Percentiles rank a stretch among this genome's conserved stretches.
phyloP scores from a whole-genome alignment of 2,329 filamentous ascomycete genomes.

The Pleochaeta shiraiana region DNA sequence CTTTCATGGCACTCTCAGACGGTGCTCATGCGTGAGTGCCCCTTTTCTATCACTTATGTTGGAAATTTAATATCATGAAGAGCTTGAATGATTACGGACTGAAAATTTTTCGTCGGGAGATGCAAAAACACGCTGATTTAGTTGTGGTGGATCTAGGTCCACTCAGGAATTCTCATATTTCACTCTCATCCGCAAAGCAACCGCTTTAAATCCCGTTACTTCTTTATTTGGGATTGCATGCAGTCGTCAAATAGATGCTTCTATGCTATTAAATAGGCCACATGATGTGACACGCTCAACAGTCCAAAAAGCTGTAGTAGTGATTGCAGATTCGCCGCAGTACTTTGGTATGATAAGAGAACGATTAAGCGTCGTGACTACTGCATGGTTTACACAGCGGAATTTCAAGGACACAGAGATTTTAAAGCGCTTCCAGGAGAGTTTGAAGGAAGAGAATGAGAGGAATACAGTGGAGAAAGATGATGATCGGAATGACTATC shows the following conservation, averaged over 20 bases:
- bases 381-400: conserved; percentile 87
- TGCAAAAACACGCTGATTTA: conserved; percentile 4
- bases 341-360: conserved; percentile 80
- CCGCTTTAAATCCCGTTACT: conserved; percentile 31
- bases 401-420: conserved; percentile 90
- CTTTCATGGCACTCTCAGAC: conserved; percentile 93
- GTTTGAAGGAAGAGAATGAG: conserved; percentile 45
- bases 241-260: conserved; percentile 72
- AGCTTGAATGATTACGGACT: no score
- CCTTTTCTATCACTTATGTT: not conserved
- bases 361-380: conserved; percentile 73
- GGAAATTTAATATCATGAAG: not conserved
- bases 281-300: conserved; percentile 90
- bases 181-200: conserved; percentile 47
- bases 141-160: conserved; percentile 29
- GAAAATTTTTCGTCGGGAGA: not conserved
- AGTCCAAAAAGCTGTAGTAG: conserved; percentile 94
- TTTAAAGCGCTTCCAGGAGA: conserved; percentile 75
- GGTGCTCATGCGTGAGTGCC: conserved; percentile 67
- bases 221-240: conserved; percentile 94
- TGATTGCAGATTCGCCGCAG: conserved; percentile 78
- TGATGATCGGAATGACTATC: conserved; percentile 61
- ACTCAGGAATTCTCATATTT: conserved; percentile 98
- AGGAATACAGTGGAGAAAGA: conserved; percentile 40
- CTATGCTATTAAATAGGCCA: conserved; percentile 53